Evolutionary conservation across 2,329 filamentous ascomycete genomes (phyloP).

Genomic region (Metarhizium rileyi): DNA sequence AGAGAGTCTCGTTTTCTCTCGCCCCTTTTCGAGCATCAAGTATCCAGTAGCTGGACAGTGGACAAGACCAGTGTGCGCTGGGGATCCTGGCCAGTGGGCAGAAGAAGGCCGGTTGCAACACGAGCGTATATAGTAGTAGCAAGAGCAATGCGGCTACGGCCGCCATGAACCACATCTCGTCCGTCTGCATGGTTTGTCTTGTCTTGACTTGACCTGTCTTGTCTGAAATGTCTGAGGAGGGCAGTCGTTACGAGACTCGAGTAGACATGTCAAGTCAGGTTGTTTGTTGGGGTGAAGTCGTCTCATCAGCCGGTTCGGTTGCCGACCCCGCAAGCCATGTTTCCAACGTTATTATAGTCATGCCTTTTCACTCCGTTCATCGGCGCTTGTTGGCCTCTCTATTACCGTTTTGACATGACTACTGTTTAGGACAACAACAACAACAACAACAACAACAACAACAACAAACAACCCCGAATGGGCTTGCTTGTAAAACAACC

Average conservation of each 20-base stretch:
- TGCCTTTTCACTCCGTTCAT: too few relatives aligned
- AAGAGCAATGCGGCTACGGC: neutral
- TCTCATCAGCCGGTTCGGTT: neutral
- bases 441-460: too few relatives aligned
- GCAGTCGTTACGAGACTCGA: neutral
- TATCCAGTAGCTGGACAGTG: slow-evolving; percentile 14
- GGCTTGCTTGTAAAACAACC: too few relatives aligned
- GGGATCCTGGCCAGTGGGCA: slow-evolving; percentile 15
- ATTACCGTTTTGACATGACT: too few relatives aligned
- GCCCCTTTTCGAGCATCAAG: slow-evolving; percentile 9
- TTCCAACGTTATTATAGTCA: neutral
- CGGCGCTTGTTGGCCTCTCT: too few relatives aligned
- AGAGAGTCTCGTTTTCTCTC: slow-evolving; percentile 10
- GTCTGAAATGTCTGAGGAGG: neutral
- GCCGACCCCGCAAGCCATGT: neutral
- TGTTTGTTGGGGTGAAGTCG: neutral
- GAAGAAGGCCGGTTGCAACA: slow-evolving; percentile 24
- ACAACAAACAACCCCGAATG: too few relatives aligned
- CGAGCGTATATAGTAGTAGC: neutral
- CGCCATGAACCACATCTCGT: neutral
- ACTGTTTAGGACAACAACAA: too few relatives aligned
- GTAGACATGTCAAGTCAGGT: neutral
- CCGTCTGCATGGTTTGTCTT: neutral
- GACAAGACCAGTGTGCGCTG: slow-evolving; percentile 15
- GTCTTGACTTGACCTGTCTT: neutral